Base-by-base conservation (phyloP, 106 monocot species). In the Dendrobium huoshanense region DNA sequence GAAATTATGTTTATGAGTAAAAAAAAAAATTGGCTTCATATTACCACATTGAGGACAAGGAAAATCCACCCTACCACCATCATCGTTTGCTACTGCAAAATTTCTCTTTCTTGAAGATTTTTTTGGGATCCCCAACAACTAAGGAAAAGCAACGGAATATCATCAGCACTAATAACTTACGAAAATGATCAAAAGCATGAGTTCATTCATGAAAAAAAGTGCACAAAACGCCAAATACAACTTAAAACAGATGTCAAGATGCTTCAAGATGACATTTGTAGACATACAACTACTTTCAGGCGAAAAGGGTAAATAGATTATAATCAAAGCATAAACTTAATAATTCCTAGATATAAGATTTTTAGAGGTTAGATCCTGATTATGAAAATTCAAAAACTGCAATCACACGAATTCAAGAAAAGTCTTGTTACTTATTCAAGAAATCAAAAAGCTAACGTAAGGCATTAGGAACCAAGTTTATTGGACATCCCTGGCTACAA, bases 11-110 rank as follows among this genome's bases (percentile, higher is more conserved):
- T 72, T 15, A 13, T 4, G 4, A 5, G 3, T 20, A 74, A 74
- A 7, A 24, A 76, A 25, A 59, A 65, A 42, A 45, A 11, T 9
- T 43, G 3, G 42, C 78, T 45, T 79, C 59, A 80, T 16, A 72
- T 88, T 94, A 97, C 97, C 90, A 81, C 97, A 97, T 81, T 94
- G 97, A 79, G 89, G 92, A 58, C 97, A 97, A 44, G 77, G 82
- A 81, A 86, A 79, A 68, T 89, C 82, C 17, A 64, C 67, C 25
- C 75, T 73, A 79, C 80, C 67, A 29, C 55, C 78, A 47, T 82
- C 89, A 75, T 89, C 87, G 84, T 67, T 87, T 56, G 85, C 83
- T 41, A 29, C 40, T 75, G 82, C 55, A 11, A 78, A 77, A 80
- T 84, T 74, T 73, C 91, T 86, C 79, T 94, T 97, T 88, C 89